Base-by-base conservation (phyloP, 768 basidiomycete genomes). In the Panaeolus papilionaceus region DNA sequence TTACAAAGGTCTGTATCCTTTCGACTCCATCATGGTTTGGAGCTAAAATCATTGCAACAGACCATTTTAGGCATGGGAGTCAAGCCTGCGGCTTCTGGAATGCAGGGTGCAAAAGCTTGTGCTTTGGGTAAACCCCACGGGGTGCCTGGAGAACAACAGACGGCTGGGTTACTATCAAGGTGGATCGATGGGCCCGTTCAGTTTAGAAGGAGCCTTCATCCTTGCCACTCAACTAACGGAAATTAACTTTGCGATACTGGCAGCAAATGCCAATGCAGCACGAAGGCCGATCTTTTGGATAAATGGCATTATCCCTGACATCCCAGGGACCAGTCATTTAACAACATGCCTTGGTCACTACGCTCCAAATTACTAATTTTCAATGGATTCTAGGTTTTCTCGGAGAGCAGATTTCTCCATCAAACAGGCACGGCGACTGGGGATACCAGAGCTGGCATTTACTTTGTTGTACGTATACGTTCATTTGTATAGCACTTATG, bases 381-480 rank as follows among this genome's bases (percentile, higher is more conserved):
- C 47, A 51, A 10, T 1, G 8, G 26, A 20, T 9, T 20, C 47
- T 9, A 12, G n/a, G 1, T 6, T 6, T 10, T 51, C 47, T 26
- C 8, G 47, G 33, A 58, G 54, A 16, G 54, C 28, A 58, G 54
- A 28, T 6, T 58, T 28, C 54, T 58, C 18, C 54, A 37, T 5
- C 16, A 28, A 16, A n/a, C 54, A 33, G 54, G 54, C 16, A 37
- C 54, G 14, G 54, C 54, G 6, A 58, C 0, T 5, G 28, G 54
- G 33, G 28, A 58, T 37, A 33, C 54, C 11, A 58, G 54, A 58
- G 54, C 54, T 7, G 54, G 54, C 28, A 58, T 58, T 58, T 58
- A 58, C 28, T 33, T 58, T 12, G 28, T 58, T 33, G 54, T 58
- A 58, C 11, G 54, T 33, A 33, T 6, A 11, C 3, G 5, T 18